Conservation (phyloP, 768 basidiomycete species). For the Krasilnikovozyma curviuscula region DNA sequence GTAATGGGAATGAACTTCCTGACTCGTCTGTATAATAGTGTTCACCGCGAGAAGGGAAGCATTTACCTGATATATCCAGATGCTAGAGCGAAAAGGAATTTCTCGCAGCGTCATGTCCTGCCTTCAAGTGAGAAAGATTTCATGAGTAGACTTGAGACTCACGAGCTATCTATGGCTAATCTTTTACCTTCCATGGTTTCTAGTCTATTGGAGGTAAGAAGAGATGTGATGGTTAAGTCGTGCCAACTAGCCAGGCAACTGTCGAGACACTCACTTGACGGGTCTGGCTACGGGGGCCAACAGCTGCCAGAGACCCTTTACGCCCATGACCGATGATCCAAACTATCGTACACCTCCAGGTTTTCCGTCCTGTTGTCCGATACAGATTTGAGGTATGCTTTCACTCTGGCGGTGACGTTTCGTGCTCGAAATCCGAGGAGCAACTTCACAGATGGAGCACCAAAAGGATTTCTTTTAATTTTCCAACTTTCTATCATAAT, state of each 20-base stretch:
- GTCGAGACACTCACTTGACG: constrained; percentile 43
- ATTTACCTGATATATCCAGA: constrained; percentile 80
- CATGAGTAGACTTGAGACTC: not conserved
- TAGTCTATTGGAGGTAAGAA: constrained; percentile 35
- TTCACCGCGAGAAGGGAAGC: no score
- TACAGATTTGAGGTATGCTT: no score
- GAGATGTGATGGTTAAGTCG: not conserved
- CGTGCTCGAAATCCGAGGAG: no score
- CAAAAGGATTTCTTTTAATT: no score
- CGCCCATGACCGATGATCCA: no score
- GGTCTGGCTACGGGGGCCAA: constrained; percentile 84
- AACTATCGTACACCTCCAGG: no score
- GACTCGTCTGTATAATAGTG: not conserved
- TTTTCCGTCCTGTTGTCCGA: no score
- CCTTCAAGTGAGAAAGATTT: not conserved
- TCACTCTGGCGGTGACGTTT: no score
- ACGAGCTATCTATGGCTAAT: constrained; percentile 88
- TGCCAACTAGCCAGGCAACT: not conserved
- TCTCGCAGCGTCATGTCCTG: no score
- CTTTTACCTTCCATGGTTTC: constrained; percentile 89
- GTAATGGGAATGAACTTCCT: not conserved
- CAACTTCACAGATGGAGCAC: no score
- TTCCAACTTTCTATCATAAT: no score
- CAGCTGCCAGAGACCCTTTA: constrained; percentile 87
- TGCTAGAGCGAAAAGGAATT: constrained; percentile 24